Percentiles rank a stretch among this genome's conserved stretches.
Conservation (phyloP, 805 yeast species). For the Kuraishia floccosa region DNA sequence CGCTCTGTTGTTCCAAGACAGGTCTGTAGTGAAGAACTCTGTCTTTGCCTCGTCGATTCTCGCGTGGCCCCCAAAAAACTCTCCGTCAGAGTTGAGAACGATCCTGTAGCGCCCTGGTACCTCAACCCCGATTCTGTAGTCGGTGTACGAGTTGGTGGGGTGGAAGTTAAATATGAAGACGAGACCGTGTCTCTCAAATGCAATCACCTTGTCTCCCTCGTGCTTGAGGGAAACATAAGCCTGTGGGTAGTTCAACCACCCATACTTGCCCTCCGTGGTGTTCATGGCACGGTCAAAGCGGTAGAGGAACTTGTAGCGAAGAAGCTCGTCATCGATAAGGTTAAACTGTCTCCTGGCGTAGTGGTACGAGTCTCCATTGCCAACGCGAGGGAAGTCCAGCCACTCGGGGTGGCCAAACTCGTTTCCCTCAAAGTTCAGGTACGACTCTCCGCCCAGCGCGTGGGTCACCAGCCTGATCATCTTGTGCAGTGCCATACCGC, state of each 20-base stretch:
- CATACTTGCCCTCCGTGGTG: conserved; percentile 52
- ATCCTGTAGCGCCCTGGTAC: conserved; percentile 64
- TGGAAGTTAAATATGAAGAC: conserved; percentile 86
- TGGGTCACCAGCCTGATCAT: conserved; percentile 82
- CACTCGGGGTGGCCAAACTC: conserved; percentile 99
- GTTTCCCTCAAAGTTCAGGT: conserved; percentile 92
- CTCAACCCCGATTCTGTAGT: conserved; percentile 87
- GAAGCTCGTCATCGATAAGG: conserved; percentile 64
- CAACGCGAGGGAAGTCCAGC: conserved; percentile 92
- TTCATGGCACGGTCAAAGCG: conserved; percentile 85
- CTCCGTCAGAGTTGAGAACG: conserved; percentile 64
- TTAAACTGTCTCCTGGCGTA: conserved; percentile 95
- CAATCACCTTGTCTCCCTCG: conserved; percentile 81
- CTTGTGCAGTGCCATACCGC: conserved; percentile 88
- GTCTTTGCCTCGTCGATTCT: conserved; percentile 47
- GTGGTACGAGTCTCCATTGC: conserved; percentile 80
- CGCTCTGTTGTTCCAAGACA: conserved; percentile 69
- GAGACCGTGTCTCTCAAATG: conserved; percentile 78
- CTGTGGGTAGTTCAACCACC: conserved; percentile 55
- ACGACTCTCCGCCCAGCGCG: conserved; percentile 94
- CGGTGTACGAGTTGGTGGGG: conserved; percentile 71
- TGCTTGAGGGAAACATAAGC: conserved; percentile 85
- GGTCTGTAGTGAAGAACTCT: conserved; percentile 58
- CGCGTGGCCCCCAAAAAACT: conserved; percentile 70
- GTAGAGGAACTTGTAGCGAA: conserved; percentile 71